Base-by-base conservation (phyloP, 805 yeast species). In the Candida ulmi region DNA sequence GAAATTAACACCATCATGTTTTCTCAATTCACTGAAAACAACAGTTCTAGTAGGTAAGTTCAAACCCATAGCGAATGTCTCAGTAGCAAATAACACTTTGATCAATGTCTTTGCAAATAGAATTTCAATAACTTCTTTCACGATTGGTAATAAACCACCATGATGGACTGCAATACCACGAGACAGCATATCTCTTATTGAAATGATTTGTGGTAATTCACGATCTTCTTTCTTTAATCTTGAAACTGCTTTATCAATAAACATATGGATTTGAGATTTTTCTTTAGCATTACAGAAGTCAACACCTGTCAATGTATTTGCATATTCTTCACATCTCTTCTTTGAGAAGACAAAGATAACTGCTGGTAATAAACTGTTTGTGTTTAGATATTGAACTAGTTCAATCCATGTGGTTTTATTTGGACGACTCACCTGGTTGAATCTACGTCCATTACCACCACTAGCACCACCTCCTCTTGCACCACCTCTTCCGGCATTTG, bases 31-130 rank as follows among this genome's bases (percentile, higher is more conserved):
- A 45, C 88, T 76, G 60, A 93, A 93, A 1, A 91, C 90, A 27
- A 93, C 99, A 0, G 99, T 93, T 65, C 96, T 80, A 0, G 99
- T 91, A 11, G 99, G 99, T 55, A 93, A 68, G 58, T 93, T 93
- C 58, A 93, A 74, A 12, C 99, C 99, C 98, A 93, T 93, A 7
- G 99, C 98, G 70, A 93, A 91, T 0, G 99, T 93, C 61, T 93
- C 99, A 0, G 99, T 93, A 0, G 99, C 98, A 66, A 93, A 93
- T 38, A 93, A 66, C 1, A 91, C 93, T 60, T 88, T 90, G 33
- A 93, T 85, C 37, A 91, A 69, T 0, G 95, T 81, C 50, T 78
- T 82, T 0, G 97, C 80, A 65, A 93, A 93, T 35, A 93, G 63
- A 40, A 93, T 90, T 62, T 93, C 99, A 47, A 90, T 90, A 34